phyloP scores from a whole-genome alignment of 768 basidiomycete species.

The Hebeloma cylindrosporum region DNA sequence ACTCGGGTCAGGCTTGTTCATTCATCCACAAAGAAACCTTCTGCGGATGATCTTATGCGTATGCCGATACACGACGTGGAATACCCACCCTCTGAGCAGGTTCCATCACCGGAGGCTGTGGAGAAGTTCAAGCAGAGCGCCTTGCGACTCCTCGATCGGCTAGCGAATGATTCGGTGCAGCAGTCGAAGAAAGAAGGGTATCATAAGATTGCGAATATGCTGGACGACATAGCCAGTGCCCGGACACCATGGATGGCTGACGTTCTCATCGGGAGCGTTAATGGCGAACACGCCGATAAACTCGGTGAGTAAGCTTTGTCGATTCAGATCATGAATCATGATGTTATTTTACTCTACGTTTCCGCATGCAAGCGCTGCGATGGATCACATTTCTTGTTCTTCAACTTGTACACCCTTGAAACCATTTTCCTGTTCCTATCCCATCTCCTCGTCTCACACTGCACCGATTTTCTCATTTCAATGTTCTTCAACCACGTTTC shows the following conservation, averaged over 20 bases:
- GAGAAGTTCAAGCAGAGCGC: conserved; percentile 72
- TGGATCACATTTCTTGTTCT: too few species aligned
- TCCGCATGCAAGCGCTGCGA: too few species aligned
- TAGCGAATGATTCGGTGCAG: conserved; percentile 49
- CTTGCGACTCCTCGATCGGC: conserved; percentile 62
- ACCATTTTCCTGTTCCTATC: too few species aligned
- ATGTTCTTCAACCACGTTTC: too few species aligned
- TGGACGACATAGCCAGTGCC: conserved; percentile 67
- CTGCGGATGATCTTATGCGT: conserved; percentile 27
- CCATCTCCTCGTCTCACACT: too few species aligned
- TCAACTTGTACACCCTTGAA: too few species aligned
- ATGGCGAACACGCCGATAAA: conserved; percentile 69
- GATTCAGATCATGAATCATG: too few species aligned
- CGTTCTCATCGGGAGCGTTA: conserved; percentile 64
- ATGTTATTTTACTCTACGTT: too few species aligned
- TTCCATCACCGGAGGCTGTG: conserved; percentile 54
- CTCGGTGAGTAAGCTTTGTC: conserved; percentile 48
- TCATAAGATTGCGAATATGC: conserved; percentile 65
- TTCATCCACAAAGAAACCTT: conserved; percentile 25
- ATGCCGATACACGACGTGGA: conserved; percentile 45
- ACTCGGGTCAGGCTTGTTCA: conserved; percentile 58
- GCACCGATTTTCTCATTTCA: too few species aligned
- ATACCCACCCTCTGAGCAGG: conserved; percentile 45
- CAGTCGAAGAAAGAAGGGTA: conserved; percentile 64
- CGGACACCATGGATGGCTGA: conserved; percentile 77